Conservation (phyloP, 768 basidiomycete genomes). For the Cystobasidium ongulense region DNA sequence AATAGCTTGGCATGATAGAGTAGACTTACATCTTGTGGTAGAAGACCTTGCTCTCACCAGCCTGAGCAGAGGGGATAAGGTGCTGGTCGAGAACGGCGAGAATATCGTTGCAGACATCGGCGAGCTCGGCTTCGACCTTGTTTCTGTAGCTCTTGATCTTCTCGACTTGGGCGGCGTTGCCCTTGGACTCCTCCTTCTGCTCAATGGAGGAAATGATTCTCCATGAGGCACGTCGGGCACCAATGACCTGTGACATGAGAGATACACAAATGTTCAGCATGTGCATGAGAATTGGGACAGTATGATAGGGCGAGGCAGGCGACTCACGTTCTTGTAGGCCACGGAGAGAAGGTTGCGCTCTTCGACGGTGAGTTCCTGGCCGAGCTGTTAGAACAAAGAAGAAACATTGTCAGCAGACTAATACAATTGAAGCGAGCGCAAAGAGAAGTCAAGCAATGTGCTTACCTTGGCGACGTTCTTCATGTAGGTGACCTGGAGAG, state of each 20-base stretch:
- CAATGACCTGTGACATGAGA: slow-evolving; percentile 54
- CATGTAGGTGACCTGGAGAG: slow-evolving; percentile 99
- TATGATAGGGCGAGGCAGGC: background rate
- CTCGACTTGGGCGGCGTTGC: slow-evolving; percentile 16
- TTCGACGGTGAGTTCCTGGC: slow-evolving; percentile 96
- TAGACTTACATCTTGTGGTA: slow-evolving; percentile 90
- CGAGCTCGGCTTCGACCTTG: slow-evolving; percentile 93
- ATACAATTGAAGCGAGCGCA: background rate
- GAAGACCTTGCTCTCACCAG: slow-evolving; percentile 96
- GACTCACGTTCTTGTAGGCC: slow-evolving; percentile 82
- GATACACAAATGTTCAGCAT: background rate
- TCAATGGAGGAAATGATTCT: slow-evolving; percentile 96
- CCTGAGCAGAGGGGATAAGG: slow-evolving; percentile 90
- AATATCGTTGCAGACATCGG: slow-evolving; percentile 97
- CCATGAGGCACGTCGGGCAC: slow-evolving; percentile 96
- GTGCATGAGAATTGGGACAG: background rate
- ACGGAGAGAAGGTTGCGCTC: slow-evolving; percentile 96
- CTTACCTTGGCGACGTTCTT: slow-evolving; percentile 67
- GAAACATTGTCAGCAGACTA: background rate
- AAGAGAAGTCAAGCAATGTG: background rate
- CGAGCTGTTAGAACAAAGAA: slow-evolving; percentile 54
- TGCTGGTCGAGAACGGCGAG: slow-evolving; percentile 95
- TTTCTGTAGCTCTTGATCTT: slow-evolving; percentile 59
- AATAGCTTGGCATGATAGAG: background rate
- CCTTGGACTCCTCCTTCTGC: slow-evolving; percentile 76